Percentiles rank a stretch among this genome's conserved stretches.
Conservation (phyloP, 78 protist genomes). For the Acrasis kona region DNA sequence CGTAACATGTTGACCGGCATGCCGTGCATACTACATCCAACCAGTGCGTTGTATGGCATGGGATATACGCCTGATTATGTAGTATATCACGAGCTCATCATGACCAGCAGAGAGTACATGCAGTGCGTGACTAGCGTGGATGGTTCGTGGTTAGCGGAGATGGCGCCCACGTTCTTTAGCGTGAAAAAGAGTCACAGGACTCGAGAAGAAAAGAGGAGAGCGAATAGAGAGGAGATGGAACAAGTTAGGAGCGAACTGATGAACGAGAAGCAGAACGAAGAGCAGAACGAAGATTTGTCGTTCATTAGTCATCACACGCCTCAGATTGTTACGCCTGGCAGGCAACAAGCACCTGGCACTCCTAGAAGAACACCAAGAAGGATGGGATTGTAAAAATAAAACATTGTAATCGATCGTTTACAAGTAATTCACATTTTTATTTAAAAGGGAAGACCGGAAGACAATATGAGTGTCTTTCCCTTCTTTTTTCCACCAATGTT, state of each 20-base stretch:
- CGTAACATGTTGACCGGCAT: constrained; percentile 89
- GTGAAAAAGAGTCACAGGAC: neutral
- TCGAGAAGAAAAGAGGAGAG: neutral
- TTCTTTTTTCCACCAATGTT: no score
- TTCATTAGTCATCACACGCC: neutral
- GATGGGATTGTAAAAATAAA: neutral
- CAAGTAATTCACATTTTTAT: neutral
- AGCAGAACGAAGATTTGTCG: no score
- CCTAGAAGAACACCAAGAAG: constrained; percentile 1
- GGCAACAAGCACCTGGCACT: no score
- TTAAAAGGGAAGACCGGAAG: no score
- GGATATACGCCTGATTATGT: constrained; percentile 93
- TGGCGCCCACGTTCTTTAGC: neutral
- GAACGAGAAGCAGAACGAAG: neutral
- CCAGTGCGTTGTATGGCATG: constrained; percentile 74
- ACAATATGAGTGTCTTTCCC: no score
- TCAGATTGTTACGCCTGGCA: neutral
- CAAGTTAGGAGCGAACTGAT: neutral
- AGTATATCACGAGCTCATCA: constrained; percentile 95
- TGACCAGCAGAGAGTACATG: constrained; percentile 96
- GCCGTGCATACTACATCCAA: constrained; percentile 93
- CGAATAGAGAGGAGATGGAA: neutral
- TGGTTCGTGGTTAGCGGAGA: constrained; percentile 87
- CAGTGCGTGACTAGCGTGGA: constrained; percentile 91
- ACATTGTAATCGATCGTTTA: neutral